A percentile compares a stretch with the other conserved stretches of the same genome.
Evolutionary conservation across 495 filamentous ascomycete species (phyloP).

Genomic region (Hypoxylon fragiforme): DNA sequence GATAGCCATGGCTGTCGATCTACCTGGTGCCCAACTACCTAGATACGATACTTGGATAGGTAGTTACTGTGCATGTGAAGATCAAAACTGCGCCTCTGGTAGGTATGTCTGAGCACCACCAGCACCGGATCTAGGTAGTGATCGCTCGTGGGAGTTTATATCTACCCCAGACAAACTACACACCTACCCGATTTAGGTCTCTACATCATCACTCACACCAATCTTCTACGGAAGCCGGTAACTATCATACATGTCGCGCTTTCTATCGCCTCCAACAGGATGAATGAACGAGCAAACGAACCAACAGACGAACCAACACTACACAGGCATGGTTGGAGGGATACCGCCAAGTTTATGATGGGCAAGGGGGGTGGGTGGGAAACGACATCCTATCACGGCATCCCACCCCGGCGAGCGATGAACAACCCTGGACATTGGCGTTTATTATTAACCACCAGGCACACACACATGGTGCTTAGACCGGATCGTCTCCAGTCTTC

Average conservation of each 20-base stretch:
- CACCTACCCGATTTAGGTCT: too few relatives aligned
- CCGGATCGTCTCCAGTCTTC: neutral
- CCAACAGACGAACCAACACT: too few relatives aligned
- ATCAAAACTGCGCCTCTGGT: neutral
- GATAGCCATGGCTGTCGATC: conserved; percentile 2
- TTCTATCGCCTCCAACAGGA: too few relatives aligned
- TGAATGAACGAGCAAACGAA: too few relatives aligned
- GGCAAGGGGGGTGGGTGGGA: neutral
- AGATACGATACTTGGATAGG: too few relatives aligned
- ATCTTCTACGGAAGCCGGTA: too few relatives aligned
- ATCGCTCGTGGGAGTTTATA: too few relatives aligned
- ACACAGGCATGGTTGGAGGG: neutral
- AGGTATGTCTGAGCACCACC: too few relatives aligned
- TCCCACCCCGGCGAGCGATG: conserved; percentile 2
- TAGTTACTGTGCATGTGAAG: neutral
- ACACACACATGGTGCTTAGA: conserved; percentile 17
- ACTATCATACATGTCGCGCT: too few relatives aligned
- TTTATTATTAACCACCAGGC: conserved; percentile 22
- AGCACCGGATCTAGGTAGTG: too few relatives aligned
- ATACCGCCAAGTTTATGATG: conserved; percentile 5
- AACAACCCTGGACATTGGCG: conserved; percentile 22
- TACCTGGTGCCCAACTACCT: neutral
- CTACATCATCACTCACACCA: too few relatives aligned
- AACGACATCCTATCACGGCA: neutral
- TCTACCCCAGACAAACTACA: too few relatives aligned